Percentiles rank a stretch among this genome's conserved stretches.
phyloP scores from a whole-genome alignment of 2,329 filamentous ascomycete species.

The Colletotrichum trifolii region DNA sequence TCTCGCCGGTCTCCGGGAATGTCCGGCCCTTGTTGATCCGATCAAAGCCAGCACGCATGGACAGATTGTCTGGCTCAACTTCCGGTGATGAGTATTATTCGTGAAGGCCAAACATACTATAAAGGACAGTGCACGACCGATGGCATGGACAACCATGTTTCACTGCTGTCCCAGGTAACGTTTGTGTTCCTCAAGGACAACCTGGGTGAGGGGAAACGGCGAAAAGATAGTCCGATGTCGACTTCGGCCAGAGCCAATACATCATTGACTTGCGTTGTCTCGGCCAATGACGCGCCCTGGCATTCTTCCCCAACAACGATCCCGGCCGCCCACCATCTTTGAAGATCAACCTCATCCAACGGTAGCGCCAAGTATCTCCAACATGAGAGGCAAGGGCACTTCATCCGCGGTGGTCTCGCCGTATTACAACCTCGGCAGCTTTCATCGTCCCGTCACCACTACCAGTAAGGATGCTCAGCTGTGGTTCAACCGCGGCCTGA shows the following conservation, averaged over 20 bases:
- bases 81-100: no score
- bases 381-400: slow-evolving; percentile 32
- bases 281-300: slow-evolving; percentile 25
- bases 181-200: no score
- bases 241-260: slow-evolving; percentile 9
- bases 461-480: slow-evolving; percentile 61
- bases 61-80: no score
- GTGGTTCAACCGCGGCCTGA: slow-evolving; percentile 80
- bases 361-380: slow-evolving; percentile 3
- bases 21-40: no score
- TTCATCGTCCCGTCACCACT: slow-evolving; percentile 66
- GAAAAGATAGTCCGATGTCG: slow-evolving; percentile 30
- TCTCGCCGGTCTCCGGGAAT: no score
- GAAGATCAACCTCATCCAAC: slow-evolving; percentile 11
- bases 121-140: no score
- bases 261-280: slow-evolving; percentile 25
- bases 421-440: slow-evolving; percentile 72
- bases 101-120: no score
- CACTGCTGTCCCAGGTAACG: no score
- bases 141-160: no score
- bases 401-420: slow-evolving; percentile 21
- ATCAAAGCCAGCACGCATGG: no score
- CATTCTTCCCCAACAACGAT: slow-evolving; percentile 16
- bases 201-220: slow-evolving; percentile 10
- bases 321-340: slow-evolving; percentile 1